These are phyloP conservation scores for Komagataella populi DNA, from an alignment of 805 yeast genomes.

Conservation along the genomic window DNA sequence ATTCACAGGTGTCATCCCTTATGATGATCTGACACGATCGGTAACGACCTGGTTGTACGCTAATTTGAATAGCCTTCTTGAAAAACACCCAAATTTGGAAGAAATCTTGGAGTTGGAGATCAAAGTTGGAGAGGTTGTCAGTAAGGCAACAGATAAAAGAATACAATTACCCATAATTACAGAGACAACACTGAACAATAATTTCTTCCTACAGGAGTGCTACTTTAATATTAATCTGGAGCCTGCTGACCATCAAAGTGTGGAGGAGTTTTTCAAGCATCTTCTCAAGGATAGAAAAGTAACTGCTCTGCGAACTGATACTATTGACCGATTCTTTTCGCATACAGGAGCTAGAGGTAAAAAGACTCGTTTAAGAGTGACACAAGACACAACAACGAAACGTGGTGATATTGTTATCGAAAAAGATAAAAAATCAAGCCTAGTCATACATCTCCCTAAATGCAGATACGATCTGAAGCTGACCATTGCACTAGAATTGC, in stretches of 20 bases:
- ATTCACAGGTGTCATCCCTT: conserved; percentile 63
- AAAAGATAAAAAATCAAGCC: conserved; percentile 61
- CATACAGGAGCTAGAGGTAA: conserved; percentile 50
- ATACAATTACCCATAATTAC: conserved; percentile 54
- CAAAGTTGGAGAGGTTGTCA: conserved; percentile 61
- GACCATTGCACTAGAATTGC: conserved; percentile 66
- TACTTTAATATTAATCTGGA: conserved; percentile 56
- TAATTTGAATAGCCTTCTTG: conserved; percentile 52
- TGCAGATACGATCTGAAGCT: conserved; percentile 66
- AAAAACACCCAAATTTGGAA: conserved; percentile 24
- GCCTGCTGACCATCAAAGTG: conserved; percentile 42
- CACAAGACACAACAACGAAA: conserved; percentile 55
- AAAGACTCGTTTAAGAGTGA: conserved; percentile 51
- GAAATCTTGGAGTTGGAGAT: conserved; percentile 59
- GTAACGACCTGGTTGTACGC: conserved; percentile 88
- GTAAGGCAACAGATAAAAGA: conserved; percentile 47
- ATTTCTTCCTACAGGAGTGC: conserved; percentile 39
- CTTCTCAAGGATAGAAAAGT: conserved; percentile 40
- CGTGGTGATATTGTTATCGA: conserved; percentile 56
- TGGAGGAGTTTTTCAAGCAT: conserved; percentile 39
- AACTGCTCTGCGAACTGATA: conserved; percentile 45
- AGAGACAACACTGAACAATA: conserved; percentile 40
- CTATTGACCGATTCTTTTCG: conserved; percentile 49
- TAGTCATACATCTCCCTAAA: conserved; percentile 63
- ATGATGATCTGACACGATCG: conserved; percentile 68